Base-by-base conservation (phyloP, 2,329 filamentous ascomycete genomes). In the Pezicula neosporulosa region DNA sequence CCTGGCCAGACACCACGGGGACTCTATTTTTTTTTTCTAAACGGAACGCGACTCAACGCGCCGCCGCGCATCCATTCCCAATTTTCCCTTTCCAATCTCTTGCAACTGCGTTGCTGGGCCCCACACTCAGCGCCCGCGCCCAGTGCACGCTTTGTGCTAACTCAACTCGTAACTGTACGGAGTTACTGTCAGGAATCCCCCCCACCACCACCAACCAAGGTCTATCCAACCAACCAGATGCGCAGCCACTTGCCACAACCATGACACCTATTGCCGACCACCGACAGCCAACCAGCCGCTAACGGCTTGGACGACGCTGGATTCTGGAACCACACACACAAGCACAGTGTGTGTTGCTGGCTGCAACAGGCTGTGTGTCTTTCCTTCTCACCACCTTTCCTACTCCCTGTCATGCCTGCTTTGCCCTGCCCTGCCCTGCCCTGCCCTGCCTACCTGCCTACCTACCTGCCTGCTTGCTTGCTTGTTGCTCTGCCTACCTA, bases 61-160 rank as follows among this genome's bases (percentile, higher is more conserved):
- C 37, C n/a, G n/a, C 37, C 37, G n/a, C 54, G 51, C 53, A 59
- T 56, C 53, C 55, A 59, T 60, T 55, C 55, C 52, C 53, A 49
- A 54, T 48, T 52, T 41, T 36, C 18, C 12, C 33, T 43, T 43
- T 44, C 49, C 30, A 33, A 33, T 33, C 30, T 33, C 30, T 33
- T 33, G 30, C 30, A 33, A 33, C 30, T 13, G 9, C 30, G 30
- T 33, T 13, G 30, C 30, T n/a, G 30, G 30, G 30, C 30, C 12
- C 30, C 30, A 33, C 30, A 10, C 12, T 13, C 30, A 33, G 30
- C 30, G 30, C 12, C 30, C 3, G 30, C 30, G 30, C 30, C 30
- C 30, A 33, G 30, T 33, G 30, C 30, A 33, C 30, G 30, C 30
- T 33, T 33, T 33, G 30, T 9, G 10, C 30, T 33, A 33, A 33